Evolutionary conservation across 2,329 filamentous ascomycete genomes (phyloP).

Genomic region (Tolypocladium nubicola): DNA sequence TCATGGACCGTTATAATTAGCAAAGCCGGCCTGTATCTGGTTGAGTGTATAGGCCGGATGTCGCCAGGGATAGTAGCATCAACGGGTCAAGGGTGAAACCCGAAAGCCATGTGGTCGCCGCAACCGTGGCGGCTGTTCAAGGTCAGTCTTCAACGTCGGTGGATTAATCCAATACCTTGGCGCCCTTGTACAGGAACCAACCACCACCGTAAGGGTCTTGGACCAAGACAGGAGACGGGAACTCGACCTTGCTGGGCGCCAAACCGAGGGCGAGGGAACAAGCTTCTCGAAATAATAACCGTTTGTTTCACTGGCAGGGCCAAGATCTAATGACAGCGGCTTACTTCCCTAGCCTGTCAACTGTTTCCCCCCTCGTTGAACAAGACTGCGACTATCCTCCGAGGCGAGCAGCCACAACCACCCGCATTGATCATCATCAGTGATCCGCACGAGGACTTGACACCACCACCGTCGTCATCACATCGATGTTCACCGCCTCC

Average conservation of each 20-base stretch:
- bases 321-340: background rate
- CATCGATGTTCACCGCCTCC: background rate
- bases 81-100: background rate
- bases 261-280: background rate
- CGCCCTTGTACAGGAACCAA: background rate
- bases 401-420: background rate
- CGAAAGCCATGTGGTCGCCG: background rate
- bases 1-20: background rate
- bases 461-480: too few species aligned
- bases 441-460: background rate
- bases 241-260: background rate
- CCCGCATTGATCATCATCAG: background rate
- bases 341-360: background rate
- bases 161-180: background rate
- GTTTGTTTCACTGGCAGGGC: background rate
- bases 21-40: background rate
- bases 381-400: background rate
- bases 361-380: background rate
- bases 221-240: background rate
- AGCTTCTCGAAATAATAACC: background rate
- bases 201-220: background rate
- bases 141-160: background rate
- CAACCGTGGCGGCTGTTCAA: background rate
- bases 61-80: background rate
- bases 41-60: background rate